Evolutionary conservation across 163 green algal species (phyloP).

Genomic region (Coccomyxa subellipsoidea): DNA sequence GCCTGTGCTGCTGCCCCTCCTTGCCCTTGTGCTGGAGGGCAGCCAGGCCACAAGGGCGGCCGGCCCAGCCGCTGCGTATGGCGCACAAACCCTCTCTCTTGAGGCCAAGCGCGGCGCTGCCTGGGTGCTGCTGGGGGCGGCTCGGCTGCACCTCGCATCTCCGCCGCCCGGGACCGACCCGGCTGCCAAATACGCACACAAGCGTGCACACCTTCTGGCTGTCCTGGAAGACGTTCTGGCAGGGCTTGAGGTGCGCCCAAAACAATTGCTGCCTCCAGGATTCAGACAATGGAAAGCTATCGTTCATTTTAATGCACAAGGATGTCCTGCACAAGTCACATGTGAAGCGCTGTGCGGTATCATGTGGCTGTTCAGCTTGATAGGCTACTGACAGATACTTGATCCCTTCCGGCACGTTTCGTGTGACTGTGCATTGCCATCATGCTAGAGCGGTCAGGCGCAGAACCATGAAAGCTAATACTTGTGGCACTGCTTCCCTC

Average conservation of each 20-base stretch:
- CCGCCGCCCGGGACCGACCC: conserved; percentile 79
- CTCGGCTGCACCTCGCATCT: conserved; percentile 74
- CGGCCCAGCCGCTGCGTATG: background rate
- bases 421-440: no score
- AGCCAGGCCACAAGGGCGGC: background rate
- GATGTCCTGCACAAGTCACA: no score
- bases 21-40: background rate
- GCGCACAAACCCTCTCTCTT: background rate
- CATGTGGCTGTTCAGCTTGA: no score
- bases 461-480: no score
- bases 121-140: conserved; percentile 74
- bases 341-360: no score
- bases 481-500: no score
- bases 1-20: conserved; percentile 13
- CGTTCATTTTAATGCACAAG: no score
- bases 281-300: no score
- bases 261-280: background rate
- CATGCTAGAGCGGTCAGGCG: no score
- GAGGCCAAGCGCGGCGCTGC: conserved; percentile 46
- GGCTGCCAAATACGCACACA: conserved; percentile 56
- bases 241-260: conserved; percentile 28
- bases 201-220: conserved; percentile 27
- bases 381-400: no score
- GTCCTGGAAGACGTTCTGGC: conserved; percentile 36
- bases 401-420: no score